Base-by-base conservation (phyloP, 768 basidiomycete genomes). In the Naganishia antarctica region DNA sequence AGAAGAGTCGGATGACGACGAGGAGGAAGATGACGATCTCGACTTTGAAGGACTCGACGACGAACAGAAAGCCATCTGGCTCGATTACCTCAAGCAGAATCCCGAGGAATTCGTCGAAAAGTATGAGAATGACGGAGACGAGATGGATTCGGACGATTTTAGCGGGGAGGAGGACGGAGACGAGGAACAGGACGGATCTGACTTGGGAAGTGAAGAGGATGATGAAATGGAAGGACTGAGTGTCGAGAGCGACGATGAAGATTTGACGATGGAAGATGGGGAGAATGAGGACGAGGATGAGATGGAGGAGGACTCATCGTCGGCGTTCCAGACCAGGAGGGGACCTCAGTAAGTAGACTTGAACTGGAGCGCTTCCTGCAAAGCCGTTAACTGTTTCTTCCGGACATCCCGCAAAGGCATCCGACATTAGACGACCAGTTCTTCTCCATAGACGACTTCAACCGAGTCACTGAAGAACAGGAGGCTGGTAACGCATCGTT, bases 381-480 rank as follows among this genome's bases (percentile, higher is more conserved):
- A n/a, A n/a, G n/a, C n/a, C n/a, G n/a, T n/a, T n/a, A n/a, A n/a
- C n/a, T n/a, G n/a, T n/a, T n/a, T n/a, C n/a, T n/a, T n/a, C n/a
- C n/a, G n/a, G n/a, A n/a, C n/a, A n/a, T n/a, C n/a, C n/a, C n/a
- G n/a, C n/a, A 62, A n/a, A 61, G 46, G 71, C 79, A 81, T 63
- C 77, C 82, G 5, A 82, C 82, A 45, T 83, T 97, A 29, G 87
- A 97, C 76, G 94, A 98, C 73, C 85, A 82, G 15, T 98, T 98
- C 80, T 98, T 98, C 78, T 83, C 87, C 66, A 82, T 99, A 49
- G 84, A 84, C 29, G 81, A 84, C 21, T 99, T 99, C 81, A 96
- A 98, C 71, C 82, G 85, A 2, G 85, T 91, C 74, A 87, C 87
- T 1, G 89, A 90, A 74, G 84, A 83, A 69, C 83, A 85, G 2